Evolutionary conservation across 495 filamentous ascomycete species (phyloP).

Genomic region (Aspergillus steynii): DNA sequence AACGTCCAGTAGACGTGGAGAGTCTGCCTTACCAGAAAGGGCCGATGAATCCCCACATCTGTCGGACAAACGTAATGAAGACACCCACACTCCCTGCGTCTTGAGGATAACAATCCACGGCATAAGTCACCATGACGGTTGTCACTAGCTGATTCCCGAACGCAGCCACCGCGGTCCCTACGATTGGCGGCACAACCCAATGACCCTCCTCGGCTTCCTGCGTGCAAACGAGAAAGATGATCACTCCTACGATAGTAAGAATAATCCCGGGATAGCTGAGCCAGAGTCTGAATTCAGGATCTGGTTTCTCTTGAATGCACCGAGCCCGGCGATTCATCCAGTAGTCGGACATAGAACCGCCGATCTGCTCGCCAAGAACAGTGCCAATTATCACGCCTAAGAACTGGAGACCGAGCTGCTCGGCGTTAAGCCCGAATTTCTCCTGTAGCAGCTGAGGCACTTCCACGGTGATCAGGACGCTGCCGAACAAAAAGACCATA

Average conservation of each 20-base stretch:
- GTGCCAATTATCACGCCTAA: conserved; percentile 55
- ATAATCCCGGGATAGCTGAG: conserved; percentile 51
- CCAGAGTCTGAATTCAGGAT: conserved; percentile 54
- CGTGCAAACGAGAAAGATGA: conserved; percentile 51
- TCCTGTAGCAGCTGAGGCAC: conserved; percentile 51
- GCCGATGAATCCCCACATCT: conserved; percentile 60
- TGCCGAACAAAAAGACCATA: conserved; percentile 54
- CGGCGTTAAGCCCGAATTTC: conserved; percentile 53
- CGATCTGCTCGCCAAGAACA: conserved; percentile 57
- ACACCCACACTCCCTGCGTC: conserved; percentile 55
- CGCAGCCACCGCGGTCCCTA: conserved; percentile 52
- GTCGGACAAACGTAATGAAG: conserved; percentile 55
- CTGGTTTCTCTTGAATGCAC: conserved; percentile 24
- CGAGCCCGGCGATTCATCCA: conserved; percentile 47
- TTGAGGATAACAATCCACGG: conserved; percentile 53
- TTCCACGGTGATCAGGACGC: conserved; percentile 51
- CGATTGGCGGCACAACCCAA: conserved; percentile 52
- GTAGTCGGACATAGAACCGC: conserved; percentile 49
- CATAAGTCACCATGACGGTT: conserved; percentile 56
- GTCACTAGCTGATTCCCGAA: conserved; percentile 60
- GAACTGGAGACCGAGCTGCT: conserved; percentile 57
- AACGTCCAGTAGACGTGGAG: not conserved
- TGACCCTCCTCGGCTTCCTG: conserved; percentile 36
- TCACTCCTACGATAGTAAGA: conserved; percentile 48
- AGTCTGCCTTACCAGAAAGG: conserved; percentile 50